Evolutionary conservation across 2,329 filamentous ascomycete species (phyloP), one percentile per base, ranked within the genome.

Genomic region (Ascochyta viciae-villosae): DNA sequence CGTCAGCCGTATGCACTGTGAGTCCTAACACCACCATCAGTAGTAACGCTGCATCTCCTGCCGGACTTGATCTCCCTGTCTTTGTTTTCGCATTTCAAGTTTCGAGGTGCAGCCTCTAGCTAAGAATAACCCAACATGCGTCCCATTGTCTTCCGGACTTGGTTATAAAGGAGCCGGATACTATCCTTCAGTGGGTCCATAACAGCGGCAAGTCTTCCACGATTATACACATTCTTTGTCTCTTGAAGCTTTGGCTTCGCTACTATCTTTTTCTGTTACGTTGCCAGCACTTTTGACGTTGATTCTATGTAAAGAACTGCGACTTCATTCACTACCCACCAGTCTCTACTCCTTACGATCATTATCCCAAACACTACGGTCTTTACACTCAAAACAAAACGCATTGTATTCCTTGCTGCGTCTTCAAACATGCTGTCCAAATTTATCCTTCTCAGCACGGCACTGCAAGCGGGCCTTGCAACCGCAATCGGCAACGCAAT

Each of bases 401-500:
- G 46, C 27, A 37, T 55, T 35, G 2, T 34, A 41, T 6, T 16
- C 22, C 12, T 46, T 41, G 12, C 34, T 26, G 39, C 15, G 42
- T 35, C 33, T 19, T 31, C 38, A 19, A 63, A 10, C 13, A 68
- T 69, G 65, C 52, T 66, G 38, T 51, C 61, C 52, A 69, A 64
- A 47, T 41, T 44, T 34, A 43, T 60, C 37, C 24, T 66, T n/a
- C 42, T 66, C 49, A 35, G 57, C 41, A 38, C 55, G 31, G 62
- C 61, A 23, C 40, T 65, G 46, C 61, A 68, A 57, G 61, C 59
- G 23, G 53, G 58, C 35, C 54, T 67, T 40, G 58, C 56, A 33
- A 34, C 55, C 22, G 65, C 66, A 27, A 43, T 54, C 26, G 64
- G 68, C 34, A 68, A 67, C 27, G 64, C 63, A 35, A 52, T 68